Evolutionary conservation across 257 asterid genomes (phyloP).

Genomic region (Solanum pennellii): DNA sequence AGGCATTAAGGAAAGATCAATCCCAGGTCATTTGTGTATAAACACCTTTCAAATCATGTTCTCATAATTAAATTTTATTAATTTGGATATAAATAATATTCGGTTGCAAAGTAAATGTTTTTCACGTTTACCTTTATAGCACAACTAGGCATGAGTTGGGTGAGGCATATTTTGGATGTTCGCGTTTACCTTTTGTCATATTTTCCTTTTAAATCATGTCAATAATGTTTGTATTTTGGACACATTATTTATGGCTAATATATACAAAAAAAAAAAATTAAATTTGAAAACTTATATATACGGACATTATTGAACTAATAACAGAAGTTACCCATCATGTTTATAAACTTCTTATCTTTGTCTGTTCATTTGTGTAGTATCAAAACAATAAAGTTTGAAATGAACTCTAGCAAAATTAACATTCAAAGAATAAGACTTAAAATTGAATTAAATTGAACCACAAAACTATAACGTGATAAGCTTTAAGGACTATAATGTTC

Average conservation of each 20-base stretch:
- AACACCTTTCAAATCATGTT: not conserved
- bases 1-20: rapidly evolving
- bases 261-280: not conserved
- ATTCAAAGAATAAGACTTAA: not conserved
- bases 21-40: too few species aligned
- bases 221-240: not conserved
- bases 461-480: not conserved
- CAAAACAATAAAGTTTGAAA: not conserved
- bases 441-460: not conserved
- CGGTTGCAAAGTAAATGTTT: not conserved
- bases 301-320: not conserved
- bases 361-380: not conserved
- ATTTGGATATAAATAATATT: not conserved
- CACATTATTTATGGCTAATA: not conserved
- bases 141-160: not conserved
- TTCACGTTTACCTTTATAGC: not conserved
- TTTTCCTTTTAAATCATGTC: not conserved
- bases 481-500: not conserved
- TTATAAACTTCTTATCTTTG: not conserved
- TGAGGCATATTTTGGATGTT: not conserved
- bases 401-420: not conserved
- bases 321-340: not conserved
- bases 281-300: not conserved
- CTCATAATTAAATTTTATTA: not conserved
- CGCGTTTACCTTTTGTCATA: not conserved